These are phyloP conservation scores for Penicillium lagena DNA, from an alignment of 495 filamentous ascomycete genomes.

Conservation along the genomic window DNA sequence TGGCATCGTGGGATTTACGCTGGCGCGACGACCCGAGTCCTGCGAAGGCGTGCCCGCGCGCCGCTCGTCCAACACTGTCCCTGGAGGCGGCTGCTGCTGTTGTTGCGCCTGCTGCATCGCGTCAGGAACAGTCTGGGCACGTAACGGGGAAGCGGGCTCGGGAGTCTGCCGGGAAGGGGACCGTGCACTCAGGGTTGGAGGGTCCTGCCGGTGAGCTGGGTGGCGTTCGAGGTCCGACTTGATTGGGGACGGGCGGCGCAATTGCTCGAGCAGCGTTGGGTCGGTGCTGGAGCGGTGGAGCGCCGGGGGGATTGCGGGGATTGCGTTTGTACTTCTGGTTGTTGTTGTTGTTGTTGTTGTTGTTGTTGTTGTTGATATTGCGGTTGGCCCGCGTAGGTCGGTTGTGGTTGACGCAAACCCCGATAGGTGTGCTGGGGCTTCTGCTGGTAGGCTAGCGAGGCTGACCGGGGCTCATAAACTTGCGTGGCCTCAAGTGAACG, in stretches of 20 bases:
- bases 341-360: constrained; percentile 1
- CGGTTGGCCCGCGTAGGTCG: constrained; percentile 1
- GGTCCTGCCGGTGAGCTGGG: constrained; percentile 19
- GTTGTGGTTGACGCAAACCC: not conserved
- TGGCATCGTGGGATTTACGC: constrained; percentile 20
- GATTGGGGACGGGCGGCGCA: constrained; percentile 41
- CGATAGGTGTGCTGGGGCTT: constrained; percentile 5
- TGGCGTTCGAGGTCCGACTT: constrained; percentile 16
- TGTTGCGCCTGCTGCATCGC: constrained; percentile 27
- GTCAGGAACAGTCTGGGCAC: constrained; percentile 20
- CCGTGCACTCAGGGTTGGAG: constrained; percentile 17
- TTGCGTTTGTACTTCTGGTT: constrained; percentile 5
- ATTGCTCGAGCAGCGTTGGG: constrained; percentile 28
- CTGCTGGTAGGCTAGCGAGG: constrained; percentile 13
- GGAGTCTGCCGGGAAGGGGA: constrained; percentile 60
- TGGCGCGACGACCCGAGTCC: constrained; percentile 13
- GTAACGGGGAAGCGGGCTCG: constrained; percentile 30
- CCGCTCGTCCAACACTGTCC: not conserved
- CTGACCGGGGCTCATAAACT: constrained; percentile 8
- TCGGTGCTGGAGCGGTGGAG: constrained; percentile 28
- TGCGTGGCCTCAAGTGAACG: not conserved
- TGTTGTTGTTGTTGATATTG: constrained; percentile 8
- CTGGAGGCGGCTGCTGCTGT: constrained; percentile 4
- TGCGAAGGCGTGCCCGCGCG: constrained; percentile 3
- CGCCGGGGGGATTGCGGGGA: constrained; percentile 7